Percentiles rank a stretch among this genome's conserved stretches.
These are phyloP conservation scores for Periconia digitata DNA, from an alignment of 2,329 filamentous ascomycete genomes.

Conservation along the genomic window DNA sequence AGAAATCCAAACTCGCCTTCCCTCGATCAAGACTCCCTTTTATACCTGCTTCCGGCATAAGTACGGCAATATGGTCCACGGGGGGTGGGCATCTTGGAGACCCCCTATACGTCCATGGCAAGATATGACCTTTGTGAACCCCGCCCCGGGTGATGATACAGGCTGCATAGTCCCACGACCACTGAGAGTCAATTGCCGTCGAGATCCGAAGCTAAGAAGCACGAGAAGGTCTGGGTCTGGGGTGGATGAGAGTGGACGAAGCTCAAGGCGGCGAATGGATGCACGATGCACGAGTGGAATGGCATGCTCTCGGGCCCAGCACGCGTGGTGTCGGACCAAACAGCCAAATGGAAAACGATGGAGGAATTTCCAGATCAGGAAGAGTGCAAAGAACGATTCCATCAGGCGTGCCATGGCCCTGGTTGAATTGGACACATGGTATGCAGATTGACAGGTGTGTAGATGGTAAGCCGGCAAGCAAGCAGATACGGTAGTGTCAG, in stretches of 20 bases:
- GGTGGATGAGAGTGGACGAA: constrained; percentile 40
- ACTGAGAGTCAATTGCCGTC: constrained; percentile 38
- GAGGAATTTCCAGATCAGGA: constrained; percentile 33
- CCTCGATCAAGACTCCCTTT: constrained; percentile 34
- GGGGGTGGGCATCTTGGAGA: constrained; percentile 33
- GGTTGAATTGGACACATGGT: constrained; percentile 13
- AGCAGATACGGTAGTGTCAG: not conserved
- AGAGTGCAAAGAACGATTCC: constrained; percentile 26
- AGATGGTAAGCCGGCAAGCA: not conserved
- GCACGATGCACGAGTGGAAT: constrained; percentile 34
- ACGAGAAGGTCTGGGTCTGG: constrained; percentile 38
- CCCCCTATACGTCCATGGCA: constrained; percentile 15
- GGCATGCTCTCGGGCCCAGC: not conserved
- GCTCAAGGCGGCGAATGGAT: constrained; percentile 36
- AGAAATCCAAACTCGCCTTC: constrained; percentile 22
- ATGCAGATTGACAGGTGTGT: not conserved
- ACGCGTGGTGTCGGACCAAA: not conserved
- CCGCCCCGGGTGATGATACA: constrained; percentile 39
- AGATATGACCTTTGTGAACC: constrained; percentile 18
- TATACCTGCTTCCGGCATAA: constrained; percentile 34
- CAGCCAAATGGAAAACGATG: constrained; percentile 24
- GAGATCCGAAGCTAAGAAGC: constrained; percentile 35
- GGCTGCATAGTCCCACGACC: constrained; percentile 43
- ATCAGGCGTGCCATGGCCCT: constrained; percentile 36
- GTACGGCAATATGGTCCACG: constrained; percentile 25